Evolutionary conservation across 106 monocot genomes (phyloP).

Genomic region (Dendrobium nobile): DNA sequence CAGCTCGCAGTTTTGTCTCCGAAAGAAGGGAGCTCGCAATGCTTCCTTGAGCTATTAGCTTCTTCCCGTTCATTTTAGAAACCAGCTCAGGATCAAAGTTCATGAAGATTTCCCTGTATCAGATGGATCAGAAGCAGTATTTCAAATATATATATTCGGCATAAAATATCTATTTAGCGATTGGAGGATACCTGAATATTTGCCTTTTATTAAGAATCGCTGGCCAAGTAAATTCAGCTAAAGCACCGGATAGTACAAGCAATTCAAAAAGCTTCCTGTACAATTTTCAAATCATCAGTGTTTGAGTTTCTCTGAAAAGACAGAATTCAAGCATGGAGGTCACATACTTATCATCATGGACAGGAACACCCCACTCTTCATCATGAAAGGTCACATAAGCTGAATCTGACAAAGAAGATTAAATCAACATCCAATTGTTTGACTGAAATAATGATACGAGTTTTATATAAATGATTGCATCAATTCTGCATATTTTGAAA

Average conservation of each 20-base stretch:
- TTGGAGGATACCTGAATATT: conserved; percentile 19
- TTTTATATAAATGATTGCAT: neutral
- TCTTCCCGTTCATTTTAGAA: conserved; percentile 46
- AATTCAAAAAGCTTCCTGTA: conserved; percentile 30
- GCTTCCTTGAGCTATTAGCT: conserved; percentile 17
- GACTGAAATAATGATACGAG: neutral
- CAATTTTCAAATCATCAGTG: neutral
- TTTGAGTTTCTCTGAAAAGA: neutral
- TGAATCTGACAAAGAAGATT: neutral
- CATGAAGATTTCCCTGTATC: conserved; percentile 47
- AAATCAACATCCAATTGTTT: neutral
- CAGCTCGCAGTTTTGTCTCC: conserved; percentile 11
- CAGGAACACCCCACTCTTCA: conserved; percentile 76
- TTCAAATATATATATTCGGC: neutral
- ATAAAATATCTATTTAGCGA: neutral
- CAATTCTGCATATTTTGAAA: too few species aligned
- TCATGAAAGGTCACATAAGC: conserved; percentile 58
- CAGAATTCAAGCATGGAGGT: neutral
- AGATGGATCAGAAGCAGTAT: neutral
- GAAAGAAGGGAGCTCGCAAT: conserved; percentile 16
- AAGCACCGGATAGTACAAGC: conserved; percentile 14
- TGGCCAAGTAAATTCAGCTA: conserved; percentile 11
- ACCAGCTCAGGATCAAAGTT: conserved; percentile 43
- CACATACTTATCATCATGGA: conserved; percentile 47
- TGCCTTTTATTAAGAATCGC: conserved; percentile 17